Evolutionary conservation across 2,329 filamentous ascomycete genomes (phyloP), one percentile per base, ranked within the genome.

Genomic region (Ophidiomyces ophidiicola): DNA sequence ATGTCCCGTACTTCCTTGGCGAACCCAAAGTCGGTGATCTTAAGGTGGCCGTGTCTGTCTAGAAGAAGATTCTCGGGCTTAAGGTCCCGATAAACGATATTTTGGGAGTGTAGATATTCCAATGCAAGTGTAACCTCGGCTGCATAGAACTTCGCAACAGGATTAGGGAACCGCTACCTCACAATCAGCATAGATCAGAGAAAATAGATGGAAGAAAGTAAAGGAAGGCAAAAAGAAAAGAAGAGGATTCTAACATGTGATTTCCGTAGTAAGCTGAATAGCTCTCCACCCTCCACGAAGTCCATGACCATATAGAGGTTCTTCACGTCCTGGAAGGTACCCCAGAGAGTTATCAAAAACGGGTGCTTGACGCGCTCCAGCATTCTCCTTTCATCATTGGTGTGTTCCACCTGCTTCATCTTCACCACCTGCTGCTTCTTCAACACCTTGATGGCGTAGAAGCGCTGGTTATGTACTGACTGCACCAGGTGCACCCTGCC

Each of bases 221-320:
- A 44, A 41, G 45, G 39, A 37, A 45, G 37, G 30, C 45, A 39
- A 26, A 36, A 32, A 14, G 8, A 8, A 32, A 36, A 18, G 21
- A 30, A 37, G 19, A 43, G 24, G 43, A 65, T 71, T 64, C 72
- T 74, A 75, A 73, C 88, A 79, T 70, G 78, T 42, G 88, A 96
- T 64, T 98, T 96, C 53, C 90, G 75, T 53, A 98, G 68, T 53
- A 98, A 65, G 50, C 88, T 96, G 61, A 98, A 98, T 39, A 98
- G 71, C 69, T 98, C 90, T 55, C 90, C 90, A 50, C 90, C 90
- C 64, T 98, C 90, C 39, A 98, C 88, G 67, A 98, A 98, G 62
- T 98, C 90, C 90, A 98, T 98, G 54, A 98, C 90, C 90, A 98
- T 98, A 73, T 98, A 98, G 24, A 98, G 69, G 59, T 94, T 96